These are phyloP conservation scores for Penicillium turbatum DNA, from an alignment of 495 filamentous ascomycete genomes.

Conservation along the genomic window DNA sequence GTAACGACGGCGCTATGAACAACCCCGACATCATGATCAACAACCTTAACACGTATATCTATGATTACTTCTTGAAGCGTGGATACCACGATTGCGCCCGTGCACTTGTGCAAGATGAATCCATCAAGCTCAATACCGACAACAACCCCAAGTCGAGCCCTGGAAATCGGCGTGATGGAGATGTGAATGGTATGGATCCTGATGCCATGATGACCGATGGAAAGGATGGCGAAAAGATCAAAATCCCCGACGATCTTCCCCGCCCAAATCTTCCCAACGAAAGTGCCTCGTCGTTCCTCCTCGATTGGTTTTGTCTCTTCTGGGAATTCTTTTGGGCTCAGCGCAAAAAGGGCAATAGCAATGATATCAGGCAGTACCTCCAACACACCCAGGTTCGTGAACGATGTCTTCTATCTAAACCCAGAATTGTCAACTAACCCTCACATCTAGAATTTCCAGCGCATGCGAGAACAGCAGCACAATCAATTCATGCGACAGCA, in stretches of 20 bases:
- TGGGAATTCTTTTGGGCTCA: constrained; percentile 90
- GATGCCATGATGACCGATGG: constrained; percentile 77
- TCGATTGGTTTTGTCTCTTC: constrained; percentile 94
- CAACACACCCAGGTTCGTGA: constrained; percentile 72
- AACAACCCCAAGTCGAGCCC: constrained; percentile 57
- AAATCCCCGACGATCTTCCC: constrained; percentile 75
- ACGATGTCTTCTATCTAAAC: not conserved
- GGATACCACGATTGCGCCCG: constrained; percentile 76
- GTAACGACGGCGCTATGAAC: constrained; percentile 42
- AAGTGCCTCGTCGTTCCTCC: constrained; percentile 68
- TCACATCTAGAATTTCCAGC: constrained; percentile 35
- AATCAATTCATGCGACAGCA: constrained; percentile 67
- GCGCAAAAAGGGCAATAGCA: constrained; percentile 55
- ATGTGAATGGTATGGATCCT: constrained; percentile 72
- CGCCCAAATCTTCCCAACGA: constrained; percentile 61
- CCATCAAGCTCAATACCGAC: constrained; percentile 52
- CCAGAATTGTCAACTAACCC: constrained; percentile 17
- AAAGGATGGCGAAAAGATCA: constrained; percentile 70
- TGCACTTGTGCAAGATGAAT: constrained; percentile 54
- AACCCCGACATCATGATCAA: constrained; percentile 59
- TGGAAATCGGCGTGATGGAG: constrained; percentile 56
- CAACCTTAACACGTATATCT: constrained; percentile 95
- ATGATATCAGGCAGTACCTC: constrained; percentile 64
- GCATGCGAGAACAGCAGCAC: constrained; percentile 50
- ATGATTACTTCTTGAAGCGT: constrained; percentile 89